phyloP scores from a whole-genome alignment of 768 basidiomycete species.

The Rubroboletus satanas region DNA sequence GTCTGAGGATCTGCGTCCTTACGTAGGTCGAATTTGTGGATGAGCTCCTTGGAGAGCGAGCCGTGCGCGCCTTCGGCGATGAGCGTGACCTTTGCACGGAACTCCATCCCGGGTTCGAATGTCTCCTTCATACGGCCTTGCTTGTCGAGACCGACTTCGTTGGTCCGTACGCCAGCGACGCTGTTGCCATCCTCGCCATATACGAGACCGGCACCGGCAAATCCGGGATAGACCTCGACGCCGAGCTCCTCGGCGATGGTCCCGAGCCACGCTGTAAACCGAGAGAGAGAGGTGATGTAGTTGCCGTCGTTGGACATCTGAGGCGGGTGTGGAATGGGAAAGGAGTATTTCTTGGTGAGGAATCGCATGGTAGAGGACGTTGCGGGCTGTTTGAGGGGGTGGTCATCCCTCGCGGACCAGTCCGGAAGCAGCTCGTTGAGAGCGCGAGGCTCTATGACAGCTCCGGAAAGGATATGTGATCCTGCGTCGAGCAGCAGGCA shows the following conservation, averaged over 20 bases:
- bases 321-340: too few species aligned
- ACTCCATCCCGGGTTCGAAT: conserved; percentile 96
- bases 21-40: conserved; percentile 75
- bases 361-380: too few species aligned
- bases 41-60: conserved; percentile 76
- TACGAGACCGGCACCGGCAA: conserved; percentile 84
- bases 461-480: conserved; percentile 92
- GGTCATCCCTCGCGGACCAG: conserved; percentile 63
- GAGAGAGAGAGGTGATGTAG: too few species aligned
- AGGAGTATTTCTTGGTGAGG: too few species aligned
- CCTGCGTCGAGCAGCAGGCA: conserved; percentile 43
- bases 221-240: conserved; percentile 92
- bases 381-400: conserved; percentile 81
- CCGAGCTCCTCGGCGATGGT: too few species aligned
- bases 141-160: too few species aligned
- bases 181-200: conserved; percentile 49
- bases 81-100: conserved; percentile 86
- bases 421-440: conserved; percentile 87
- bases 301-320: too few species aligned
- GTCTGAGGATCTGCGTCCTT: too few species aligned
- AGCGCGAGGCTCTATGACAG: conserved; percentile 90
- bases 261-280: conserved; percentile 53
- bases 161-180: conserved; percentile 57
- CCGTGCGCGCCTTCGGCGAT: conserved; percentile 96
- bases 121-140: conserved; percentile 51